A percentile compares a stretch with the other conserved stretches of the same genome.
These are phyloP conservation scores for Aspergillus texensis DNA, from an alignment of 2,329 filamentous ascomycete species.

Conservation along the genomic window DNA sequence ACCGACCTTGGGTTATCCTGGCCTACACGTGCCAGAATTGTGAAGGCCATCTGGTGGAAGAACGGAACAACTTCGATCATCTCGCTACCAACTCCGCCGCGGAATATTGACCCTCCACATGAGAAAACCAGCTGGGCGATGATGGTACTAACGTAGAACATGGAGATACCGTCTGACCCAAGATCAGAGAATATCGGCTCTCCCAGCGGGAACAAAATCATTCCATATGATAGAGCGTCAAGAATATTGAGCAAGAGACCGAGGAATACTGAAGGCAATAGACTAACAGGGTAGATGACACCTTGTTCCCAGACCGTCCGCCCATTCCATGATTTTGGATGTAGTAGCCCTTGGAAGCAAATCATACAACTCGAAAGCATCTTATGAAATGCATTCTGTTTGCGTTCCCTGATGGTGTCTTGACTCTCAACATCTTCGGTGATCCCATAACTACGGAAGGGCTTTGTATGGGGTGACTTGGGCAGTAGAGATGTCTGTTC, in stretches of 20 bases:
- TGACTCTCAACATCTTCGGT: constrained; percentile 36
- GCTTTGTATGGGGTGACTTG: constrained; percentile 30
- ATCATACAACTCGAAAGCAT: constrained; percentile 24
- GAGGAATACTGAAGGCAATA: constrained; percentile 82
- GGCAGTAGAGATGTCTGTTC: constrained; percentile 43
- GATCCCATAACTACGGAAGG: constrained; percentile 33
- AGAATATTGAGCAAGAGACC: constrained; percentile 89
- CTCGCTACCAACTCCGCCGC: constrained; percentile 89
- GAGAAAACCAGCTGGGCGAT: constrained; percentile 91
- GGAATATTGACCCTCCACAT: constrained; percentile 80
- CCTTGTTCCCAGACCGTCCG: constrained; percentile 65
- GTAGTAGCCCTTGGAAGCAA: constrained; percentile 45
- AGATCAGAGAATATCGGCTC: constrained; percentile 82
- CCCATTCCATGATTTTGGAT: constrained; percentile 73
- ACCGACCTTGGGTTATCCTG: constrained; percentile 81
- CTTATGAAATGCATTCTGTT: constrained; percentile 17
- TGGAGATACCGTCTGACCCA: constrained; percentile 92
- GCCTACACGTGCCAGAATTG: constrained; percentile 77
- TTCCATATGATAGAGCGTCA: constrained; percentile 92
- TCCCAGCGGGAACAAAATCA: constrained; percentile 93
- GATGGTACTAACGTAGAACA: constrained; percentile 98
- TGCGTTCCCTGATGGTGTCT: constrained; percentile 12
- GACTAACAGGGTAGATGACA: constrained; percentile 68
- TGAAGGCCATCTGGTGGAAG: constrained; percentile 97
- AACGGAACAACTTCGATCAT: constrained; percentile 99